These are phyloP conservation scores for Aspergillus sp. DNA, from an alignment of 2,329 filamentous ascomycete species.

Conservation along the genomic window DNA sequence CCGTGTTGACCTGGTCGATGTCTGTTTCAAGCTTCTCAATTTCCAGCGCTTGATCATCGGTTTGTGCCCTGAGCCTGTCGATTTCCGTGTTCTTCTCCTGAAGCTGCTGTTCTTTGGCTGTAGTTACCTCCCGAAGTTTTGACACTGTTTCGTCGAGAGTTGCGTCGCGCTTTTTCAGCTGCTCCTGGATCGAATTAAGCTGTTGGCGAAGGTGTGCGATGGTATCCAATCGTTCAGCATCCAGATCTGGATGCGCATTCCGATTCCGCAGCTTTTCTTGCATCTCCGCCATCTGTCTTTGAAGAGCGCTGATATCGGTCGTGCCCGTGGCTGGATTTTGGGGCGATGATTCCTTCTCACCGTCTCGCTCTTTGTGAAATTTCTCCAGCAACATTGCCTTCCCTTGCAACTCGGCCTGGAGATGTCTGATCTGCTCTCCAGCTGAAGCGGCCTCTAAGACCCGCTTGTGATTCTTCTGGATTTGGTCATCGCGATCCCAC, in stretches of 20 bases:
- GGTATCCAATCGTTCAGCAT: conserved; percentile 23
- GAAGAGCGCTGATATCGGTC: conserved; percentile 18
- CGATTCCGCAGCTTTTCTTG: conserved; percentile 24
- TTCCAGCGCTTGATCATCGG: conserved; percentile 27
- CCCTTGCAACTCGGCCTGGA: conserved; percentile 31
- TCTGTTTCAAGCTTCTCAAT: conserved; percentile 29
- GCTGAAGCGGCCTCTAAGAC: conserved; percentile 29
- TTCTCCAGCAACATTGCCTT: conserved; percentile 23
- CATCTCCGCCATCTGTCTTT: conserved; percentile 25
- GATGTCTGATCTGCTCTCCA: conserved; percentile 30
- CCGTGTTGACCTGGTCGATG: conserved; percentile 23
- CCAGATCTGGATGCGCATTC: conserved; percentile 13
- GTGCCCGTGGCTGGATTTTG: conserved; percentile 14
- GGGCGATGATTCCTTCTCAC: conserved; percentile 18
- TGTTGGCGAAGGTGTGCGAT: conserved; percentile 27
- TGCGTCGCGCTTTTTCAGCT: conserved; percentile 27
- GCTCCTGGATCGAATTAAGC: conserved; percentile 23
- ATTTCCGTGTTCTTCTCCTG: conserved; percentile 30
- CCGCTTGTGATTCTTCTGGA: conserved; percentile 23
- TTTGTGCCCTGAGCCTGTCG: conserved; percentile 27
- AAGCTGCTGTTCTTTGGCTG: conserved; percentile 26
- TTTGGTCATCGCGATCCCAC: conserved; percentile 27
- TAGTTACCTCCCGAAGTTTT: conserved; percentile 26
- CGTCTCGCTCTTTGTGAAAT: conserved; percentile 14
- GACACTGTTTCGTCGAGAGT: conserved; percentile 25